phyloP scores from a whole-genome alignment of 2,329 filamentous ascomycete species.

The Aureobasidium sp. region DNA sequence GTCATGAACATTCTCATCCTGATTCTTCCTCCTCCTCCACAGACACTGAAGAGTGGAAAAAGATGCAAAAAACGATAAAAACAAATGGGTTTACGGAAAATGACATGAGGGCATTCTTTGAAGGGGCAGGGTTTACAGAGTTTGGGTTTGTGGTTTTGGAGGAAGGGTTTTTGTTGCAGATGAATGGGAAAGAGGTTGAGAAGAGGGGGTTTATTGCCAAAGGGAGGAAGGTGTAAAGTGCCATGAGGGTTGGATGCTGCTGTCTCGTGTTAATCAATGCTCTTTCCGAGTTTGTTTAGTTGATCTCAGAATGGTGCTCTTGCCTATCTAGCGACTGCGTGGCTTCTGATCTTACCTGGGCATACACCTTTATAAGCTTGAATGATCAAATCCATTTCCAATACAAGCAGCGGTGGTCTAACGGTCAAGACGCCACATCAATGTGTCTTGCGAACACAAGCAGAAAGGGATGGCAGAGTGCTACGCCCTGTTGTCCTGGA shows the following conservation, averaged over 20 bases:
- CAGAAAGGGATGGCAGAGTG: neutral
- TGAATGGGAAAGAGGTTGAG: constrained; percentile 20
- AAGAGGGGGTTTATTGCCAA: constrained; percentile 27
- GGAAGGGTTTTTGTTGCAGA: constrained; percentile 23
- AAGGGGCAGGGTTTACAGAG: constrained; percentile 22
- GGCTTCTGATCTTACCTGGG: neutral
- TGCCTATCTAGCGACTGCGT: neutral
- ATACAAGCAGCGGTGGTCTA: neutral
- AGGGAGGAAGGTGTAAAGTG: constrained; percentile 18
- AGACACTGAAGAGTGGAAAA: constrained; percentile 15
- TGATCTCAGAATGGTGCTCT: neutral
- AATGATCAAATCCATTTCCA: neutral
- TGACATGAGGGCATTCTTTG: constrained; percentile 23
- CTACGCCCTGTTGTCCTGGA: neutral
- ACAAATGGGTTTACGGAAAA: constrained; percentile 25
- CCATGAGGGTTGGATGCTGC: too few species aligned
- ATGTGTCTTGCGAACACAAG: neutral
- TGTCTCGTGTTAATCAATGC: neutral
- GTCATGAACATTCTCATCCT: neutral
- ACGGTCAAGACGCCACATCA: neutral
- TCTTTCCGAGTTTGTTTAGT: neutral
- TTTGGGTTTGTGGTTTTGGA: constrained; percentile 25
- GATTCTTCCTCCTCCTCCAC: too few species aligned
- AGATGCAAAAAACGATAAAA: constrained; percentile 27
- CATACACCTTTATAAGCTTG: neutral